Evolutionary conservation across 1,139 yeast genomes (phyloP).

Genomic region (Yamadazyma siamensis): DNA sequence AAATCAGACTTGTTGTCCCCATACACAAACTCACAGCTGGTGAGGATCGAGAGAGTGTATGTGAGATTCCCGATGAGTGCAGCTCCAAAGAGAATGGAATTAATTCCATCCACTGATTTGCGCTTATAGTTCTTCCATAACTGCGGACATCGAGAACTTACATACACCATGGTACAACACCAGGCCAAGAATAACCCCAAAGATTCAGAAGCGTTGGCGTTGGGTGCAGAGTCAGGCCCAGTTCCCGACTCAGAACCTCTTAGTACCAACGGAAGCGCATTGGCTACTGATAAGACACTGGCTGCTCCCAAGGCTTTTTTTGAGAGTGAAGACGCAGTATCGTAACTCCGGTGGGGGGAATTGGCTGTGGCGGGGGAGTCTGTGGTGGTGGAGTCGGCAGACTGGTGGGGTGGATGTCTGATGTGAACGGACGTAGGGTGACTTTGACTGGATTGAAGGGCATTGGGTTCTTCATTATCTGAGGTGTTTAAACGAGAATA

Average conservation of each 20-base stretch:
- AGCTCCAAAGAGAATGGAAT: slow-evolving; percentile 73
- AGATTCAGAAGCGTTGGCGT: too few species aligned
- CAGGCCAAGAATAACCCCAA: slow-evolving; percentile 69
- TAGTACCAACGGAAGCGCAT: slow-evolving; percentile 18
- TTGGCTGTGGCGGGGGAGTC: background rate
- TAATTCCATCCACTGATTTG: slow-evolving; percentile 80
- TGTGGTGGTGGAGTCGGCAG: slow-evolving; percentile 9
- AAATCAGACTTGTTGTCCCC: slow-evolving; percentile 42
- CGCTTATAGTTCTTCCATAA: slow-evolving; percentile 68
- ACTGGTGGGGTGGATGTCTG: slow-evolving; percentile 13
- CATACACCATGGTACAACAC: slow-evolving; percentile 74
- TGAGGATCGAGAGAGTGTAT: slow-evolving; percentile 70
- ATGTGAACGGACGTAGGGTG: background rate
- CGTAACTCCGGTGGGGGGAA: background rate
- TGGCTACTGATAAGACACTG: slow-evolving; percentile 20
- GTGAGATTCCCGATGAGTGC: slow-evolving; percentile 81
- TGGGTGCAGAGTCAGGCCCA: slow-evolving; percentile 1
- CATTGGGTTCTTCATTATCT: background rate
- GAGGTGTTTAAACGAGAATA: slow-evolving; percentile 5
- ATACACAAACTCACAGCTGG: slow-evolving; percentile 41
- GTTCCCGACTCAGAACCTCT: background rate
- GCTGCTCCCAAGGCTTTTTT: slow-evolving; percentile 16
- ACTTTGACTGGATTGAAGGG: slow-evolving; percentile 3
- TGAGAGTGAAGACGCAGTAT: slow-evolving; percentile 6
- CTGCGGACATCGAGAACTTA: slow-evolving; percentile 83